Base-by-base conservation (phyloP, 768 basidiomycete genomes). In the Calocera cornea region DNA sequence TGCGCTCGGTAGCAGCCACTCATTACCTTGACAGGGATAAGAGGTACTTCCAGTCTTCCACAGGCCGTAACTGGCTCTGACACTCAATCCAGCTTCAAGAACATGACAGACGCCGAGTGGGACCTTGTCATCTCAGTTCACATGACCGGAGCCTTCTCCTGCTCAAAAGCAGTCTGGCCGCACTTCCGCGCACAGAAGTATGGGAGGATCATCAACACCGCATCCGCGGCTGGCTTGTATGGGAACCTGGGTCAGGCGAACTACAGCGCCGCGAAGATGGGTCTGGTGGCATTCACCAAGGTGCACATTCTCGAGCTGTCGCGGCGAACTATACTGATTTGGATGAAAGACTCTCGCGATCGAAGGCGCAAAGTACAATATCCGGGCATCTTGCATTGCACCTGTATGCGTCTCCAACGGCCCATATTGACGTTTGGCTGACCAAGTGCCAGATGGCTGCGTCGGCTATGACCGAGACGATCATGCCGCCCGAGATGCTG, bases 261-360 rank as follows among this genome's bases (percentile, higher is more conserved):
- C 77, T 99, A 98, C 77, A 94, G 93, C 60, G 92, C 95, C 1
- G 95, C 95, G 1, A 98, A 99, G 83, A 95, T 97, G 92, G 93
- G 88, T 70, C 84, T 99, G 38, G 82, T 97, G 64, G 88, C 81
- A 0, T 97, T 97, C 78, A 92, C 94, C 19, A 93, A 92, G 54
- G 54, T 60, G 54, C 5, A 19, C 54, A 60, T 60, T 5, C 31
- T 5, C 22, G 31, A 29, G 14, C 24, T 31, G 54, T 29, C 8
- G 19, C 5, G 2, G 27, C 22, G 8, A 2, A 7, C 16, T 2
- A 27, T 5, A 31, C 54, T 33, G 54, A 60, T 27, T 16, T 11
- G 22, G 14, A 19, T 14, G 2, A 27, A 5, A 60, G 75, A 93
- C 95, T 2, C 83, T 99, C 38, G 93, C 95, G 1, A 80, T 84